Base-by-base conservation (phyloP, 305 asterid genomes). In the Fraxinus xanthoxyloides region DNA sequence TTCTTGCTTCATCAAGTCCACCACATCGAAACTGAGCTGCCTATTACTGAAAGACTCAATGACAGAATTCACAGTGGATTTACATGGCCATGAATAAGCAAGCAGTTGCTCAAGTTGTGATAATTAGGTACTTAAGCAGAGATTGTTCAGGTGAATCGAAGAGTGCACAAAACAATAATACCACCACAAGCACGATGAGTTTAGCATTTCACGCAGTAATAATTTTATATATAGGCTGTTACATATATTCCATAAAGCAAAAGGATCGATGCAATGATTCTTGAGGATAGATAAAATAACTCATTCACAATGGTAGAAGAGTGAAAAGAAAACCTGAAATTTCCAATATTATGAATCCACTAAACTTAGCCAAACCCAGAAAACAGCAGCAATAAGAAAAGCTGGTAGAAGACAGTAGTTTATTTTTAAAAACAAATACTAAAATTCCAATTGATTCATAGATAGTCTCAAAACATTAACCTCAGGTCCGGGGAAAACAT, bases 1-100 rank as follows among this genome's bases (percentile, higher is more conserved):
- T 36, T 36, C 43, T 36, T 36, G 10, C 78, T 79, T 80, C 86
- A 84, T 84, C 77, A 67, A 63, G 38, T 84, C 86, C 8, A 84
- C 82, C 77, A 81, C 48, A 15, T 51, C 19, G 23, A 15, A 51
- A 30, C 32, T 30, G 32, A 30, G 32, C 26, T 7, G 26, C 67
- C 9, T 1, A 56, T n/a, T 7, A 56, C 26, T 17, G 21, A 59
- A 54, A 59, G 21, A 2, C 69, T 12, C 31, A 59, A 59, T 19
- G 12, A 10, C 7, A 59, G 9, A 5, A 19, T 59, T 59, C 28
- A 48, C 19, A 59, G 69, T 19, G 28, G 69, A 59, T 59, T 59
- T 34, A 21, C 69, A 6, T 59, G 10, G 5, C 13, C 28, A 54
- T 54, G 0, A 56, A 17, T 3, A 59, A 21, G 12, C 10, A 59